These are phyloP conservation scores for Mrakiaceae sp. DNA, from an alignment of 1,284 basidiomycete genomes.

Conservation along the genomic window DNA sequence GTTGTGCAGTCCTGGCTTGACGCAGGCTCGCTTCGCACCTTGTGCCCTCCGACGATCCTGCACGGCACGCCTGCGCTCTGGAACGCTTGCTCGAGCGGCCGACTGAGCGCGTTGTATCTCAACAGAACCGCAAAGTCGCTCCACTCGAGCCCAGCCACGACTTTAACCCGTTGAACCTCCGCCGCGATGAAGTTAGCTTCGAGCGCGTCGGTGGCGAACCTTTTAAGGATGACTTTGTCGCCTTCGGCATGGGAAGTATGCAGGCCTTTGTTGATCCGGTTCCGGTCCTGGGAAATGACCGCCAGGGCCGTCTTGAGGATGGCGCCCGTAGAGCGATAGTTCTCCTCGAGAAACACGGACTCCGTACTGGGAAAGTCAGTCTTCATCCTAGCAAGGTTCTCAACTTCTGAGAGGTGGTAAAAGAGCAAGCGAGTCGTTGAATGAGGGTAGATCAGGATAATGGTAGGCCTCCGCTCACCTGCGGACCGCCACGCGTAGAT, in stretches of 20 bases:
- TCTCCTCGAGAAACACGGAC: slow-evolving; percentile 71
- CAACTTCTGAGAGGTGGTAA: slow-evolving; percentile 41
- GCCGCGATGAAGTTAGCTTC: slow-evolving; percentile 63
- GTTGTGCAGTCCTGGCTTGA: too few species aligned
- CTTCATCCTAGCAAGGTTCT: slow-evolving; percentile 66
- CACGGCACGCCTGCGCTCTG: slow-evolving; percentile 68
- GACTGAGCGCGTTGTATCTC: slow-evolving; percentile 10
- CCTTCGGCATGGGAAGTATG: slow-evolving; percentile 55
- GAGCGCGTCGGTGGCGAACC: slow-evolving; percentile 29
- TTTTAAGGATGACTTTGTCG: slow-evolving; percentile 42
- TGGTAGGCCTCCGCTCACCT: slow-evolving; percentile 20
- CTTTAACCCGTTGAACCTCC: slow-evolving; percentile 68
- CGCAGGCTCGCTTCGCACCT: slow-evolving; percentile 23
- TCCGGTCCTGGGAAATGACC: slow-evolving; percentile 56
- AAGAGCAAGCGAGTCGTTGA: background rate
- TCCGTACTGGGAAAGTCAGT: slow-evolving; percentile 53
- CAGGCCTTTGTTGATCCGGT: slow-evolving; percentile 63
- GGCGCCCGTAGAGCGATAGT: slow-evolving; percentile 72
- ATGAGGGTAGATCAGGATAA: too few species aligned
- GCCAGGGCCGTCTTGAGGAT: slow-evolving; percentile 66
- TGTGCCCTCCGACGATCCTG: slow-evolving; percentile 65
- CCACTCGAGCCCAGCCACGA: slow-evolving; percentile 60
- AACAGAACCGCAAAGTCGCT: slow-evolving; percentile 66
- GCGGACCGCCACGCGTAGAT: slow-evolving; percentile 88
- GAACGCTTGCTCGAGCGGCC: slow-evolving; percentile 57